Evolutionary conservation across 768 basidiomycete genomes (phyloP), one percentile per base, ranked within the genome.

Genomic region (Lyophyllum decastes): DNA sequence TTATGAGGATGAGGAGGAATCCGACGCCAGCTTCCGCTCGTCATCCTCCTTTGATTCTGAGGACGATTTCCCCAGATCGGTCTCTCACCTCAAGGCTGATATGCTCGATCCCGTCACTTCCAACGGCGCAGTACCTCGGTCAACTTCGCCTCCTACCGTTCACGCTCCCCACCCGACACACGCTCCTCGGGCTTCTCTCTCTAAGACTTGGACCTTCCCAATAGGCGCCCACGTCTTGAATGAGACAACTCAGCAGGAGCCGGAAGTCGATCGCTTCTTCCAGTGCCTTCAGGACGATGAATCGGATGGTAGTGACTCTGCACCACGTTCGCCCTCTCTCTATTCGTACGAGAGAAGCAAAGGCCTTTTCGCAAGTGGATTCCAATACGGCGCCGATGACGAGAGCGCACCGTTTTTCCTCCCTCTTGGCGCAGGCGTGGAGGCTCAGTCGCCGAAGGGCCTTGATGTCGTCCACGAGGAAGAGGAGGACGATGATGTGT

Each of bases 221-320:
- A 75, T 61, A 54, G 76, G 70, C 21, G 40, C 61, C 33, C 64
- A 64, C 11, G 30, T 64, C 24, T 35, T 64, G 64, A 38, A 19
- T 21, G 60, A 63, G 12, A 60, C 66, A 35, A 60, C 72, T 1
- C 69, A 69, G 10, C 55, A 59, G 6, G 70, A 67, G 45, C 61
- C 64, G 52, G 78, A 83, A n/a, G 75, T 89, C 9, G 91, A 93
- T 67, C 80, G 78, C 33, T 93, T 93, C 79, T 93, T 93, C 63
- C 86, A 82, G 43, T 93, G 90, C 59, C 72, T 84, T 38, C 85
- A 87, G 52, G 80, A 81, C 52, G 81, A 82, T 61, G 78, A 80
- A 35, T 68, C 64, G 26, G 71, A 75, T 26, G 58, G 59, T 26
- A 65, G 62, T 25, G 71, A 66, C 5, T 73, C 73, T 41, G 76